Evolutionary conservation across 306 rosid genomes (phyloP).

Genomic region (Senna siamea): DNA sequence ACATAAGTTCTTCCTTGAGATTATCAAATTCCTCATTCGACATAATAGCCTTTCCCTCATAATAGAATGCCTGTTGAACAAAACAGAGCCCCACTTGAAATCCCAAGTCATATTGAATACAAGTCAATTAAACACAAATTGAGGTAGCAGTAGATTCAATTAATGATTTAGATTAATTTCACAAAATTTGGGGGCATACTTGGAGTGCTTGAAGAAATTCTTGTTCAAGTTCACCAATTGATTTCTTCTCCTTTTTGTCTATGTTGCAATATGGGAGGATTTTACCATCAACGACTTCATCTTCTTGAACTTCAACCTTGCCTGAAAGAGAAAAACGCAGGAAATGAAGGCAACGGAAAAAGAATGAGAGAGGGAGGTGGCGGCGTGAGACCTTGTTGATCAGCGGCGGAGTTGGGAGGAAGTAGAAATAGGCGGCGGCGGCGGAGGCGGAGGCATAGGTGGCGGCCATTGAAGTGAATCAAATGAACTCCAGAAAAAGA

Average conservation of each 20-base stretch:
- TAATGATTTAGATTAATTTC: too few relatives aligned
- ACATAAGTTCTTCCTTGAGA: conserved; percentile 96
- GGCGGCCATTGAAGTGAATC: conserved; percentile 59
- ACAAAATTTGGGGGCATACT: conserved; percentile 36
- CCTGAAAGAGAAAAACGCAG: conserved; percentile 47
- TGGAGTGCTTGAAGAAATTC: conserved; percentile 96
- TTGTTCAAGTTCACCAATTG: conserved; percentile 95
- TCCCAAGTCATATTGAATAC: too few relatives aligned
- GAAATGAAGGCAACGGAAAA: neutral
- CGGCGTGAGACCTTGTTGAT: conserved; percentile 66
- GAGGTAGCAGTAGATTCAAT: too few relatives aligned
- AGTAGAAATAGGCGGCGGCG: conserved; percentile 52
- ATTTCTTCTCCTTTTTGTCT: conserved; percentile 79
- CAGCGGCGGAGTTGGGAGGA: conserved; percentile 73
- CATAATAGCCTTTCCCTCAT: conserved; percentile 95
- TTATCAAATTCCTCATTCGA: conserved; percentile 97
- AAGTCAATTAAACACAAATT: neutral
- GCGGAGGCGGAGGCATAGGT: conserved; percentile 49
- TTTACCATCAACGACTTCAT: conserved; percentile 65
- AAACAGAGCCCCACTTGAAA: neutral
- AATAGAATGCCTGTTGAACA: conserved; percentile 73
- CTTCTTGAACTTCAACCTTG: conserved; percentile 65
- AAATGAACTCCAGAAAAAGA: conserved; percentile 47
- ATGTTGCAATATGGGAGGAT: conserved; percentile 82
- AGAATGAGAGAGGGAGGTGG: neutral